phyloP scores from a whole-genome alignment of 2,329 filamentous ascomycete genomes.

The Monosporascus cannonballus region DNA sequence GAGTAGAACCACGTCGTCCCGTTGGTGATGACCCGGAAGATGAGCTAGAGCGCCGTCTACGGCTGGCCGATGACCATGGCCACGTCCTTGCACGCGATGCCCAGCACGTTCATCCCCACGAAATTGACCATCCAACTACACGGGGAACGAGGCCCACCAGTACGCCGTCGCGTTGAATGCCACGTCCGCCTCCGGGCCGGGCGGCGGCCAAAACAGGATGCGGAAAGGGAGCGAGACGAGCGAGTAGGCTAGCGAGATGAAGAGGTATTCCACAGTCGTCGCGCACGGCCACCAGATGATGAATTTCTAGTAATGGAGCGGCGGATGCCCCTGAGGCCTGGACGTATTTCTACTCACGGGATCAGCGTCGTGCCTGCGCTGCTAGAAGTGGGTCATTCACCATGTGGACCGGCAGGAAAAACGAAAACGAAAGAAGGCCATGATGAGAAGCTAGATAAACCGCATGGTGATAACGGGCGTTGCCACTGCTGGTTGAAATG shows the following conservation, averaged over 20 bases:
- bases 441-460: slow-evolving; percentile 61
- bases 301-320: slow-evolving; percentile 51
- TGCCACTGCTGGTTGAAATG: slow-evolving; percentile 47
- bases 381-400: slow-evolving; percentile 16
- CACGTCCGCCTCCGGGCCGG: slow-evolving; percentile 30
- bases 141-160: slow-evolving; percentile 50
- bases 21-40: slow-evolving; percentile 64
- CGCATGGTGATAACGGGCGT: slow-evolving; percentile 56
- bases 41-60: slow-evolving; percentile 55
- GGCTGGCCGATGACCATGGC: slow-evolving; percentile 56
- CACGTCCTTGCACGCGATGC: slow-evolving; percentile 59
- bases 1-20: slow-evolving; percentile 55
- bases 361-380: not conserved
- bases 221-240: slow-evolving; percentile 58
- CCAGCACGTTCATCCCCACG: slow-evolving; percentile 56
- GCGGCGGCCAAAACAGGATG: slow-evolving; percentile 50
- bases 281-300: slow-evolving; percentile 52
- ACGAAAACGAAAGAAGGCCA: slow-evolving; percentile 60
- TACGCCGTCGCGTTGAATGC: slow-evolving; percentile 43
- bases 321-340: slow-evolving; percentile 46
- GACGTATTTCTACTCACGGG: slow-evolving; percentile 38
- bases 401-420: slow-evolving; percentile 58
- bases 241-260: slow-evolving; percentile 57
- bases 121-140: slow-evolving; percentile 62
- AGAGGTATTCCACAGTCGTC: slow-evolving; percentile 51